A percentile compares a stretch with the other conserved stretches of the same genome.
phyloP scores from a whole-genome alignment of 139 green algal genomes.

The Chlorella sorokiniana region DNA sequence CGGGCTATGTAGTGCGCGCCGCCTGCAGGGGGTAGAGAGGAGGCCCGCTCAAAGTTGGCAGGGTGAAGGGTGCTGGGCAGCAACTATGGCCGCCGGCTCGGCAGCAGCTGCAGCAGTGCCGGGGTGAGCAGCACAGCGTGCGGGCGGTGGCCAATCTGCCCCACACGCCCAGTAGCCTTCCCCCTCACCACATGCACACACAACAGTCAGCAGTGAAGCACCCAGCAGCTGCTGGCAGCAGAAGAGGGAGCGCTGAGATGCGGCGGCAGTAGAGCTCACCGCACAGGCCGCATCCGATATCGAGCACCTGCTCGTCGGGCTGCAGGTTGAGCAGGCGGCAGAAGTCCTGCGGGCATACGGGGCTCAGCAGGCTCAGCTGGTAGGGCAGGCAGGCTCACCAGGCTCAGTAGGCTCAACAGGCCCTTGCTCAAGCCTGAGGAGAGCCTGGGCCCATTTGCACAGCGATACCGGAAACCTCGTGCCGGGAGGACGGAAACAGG shows the following conservation, averaged over 20 bases:
- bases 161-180: too few relatives aligned
- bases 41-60: too few relatives aligned
- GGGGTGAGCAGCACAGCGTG: too few relatives aligned
- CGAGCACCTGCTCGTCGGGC: constrained; percentile 70
- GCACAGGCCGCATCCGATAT: constrained; percentile 82
- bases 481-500: not conserved
- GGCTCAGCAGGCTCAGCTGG: too few relatives aligned
- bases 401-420: too few relatives aligned
- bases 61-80: not conserved
- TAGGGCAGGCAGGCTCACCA: too few relatives aligned
- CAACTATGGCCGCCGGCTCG: not conserved
- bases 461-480: not conserved
- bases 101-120: too few relatives aligned
- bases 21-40: constrained; percentile 48
- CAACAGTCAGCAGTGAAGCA: too few relatives aligned
- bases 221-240: not conserved
- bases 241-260: not conserved
- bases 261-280: constrained; percentile 39
- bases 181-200: too few relatives aligned
- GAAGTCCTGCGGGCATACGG: constrained; percentile 64
- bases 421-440: too few relatives aligned
- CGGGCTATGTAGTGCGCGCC: constrained; percentile 72
- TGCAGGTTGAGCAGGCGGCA: constrained; percentile 62
- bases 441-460: not conserved
- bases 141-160: too few relatives aligned